A percentile compares a stretch with the other conserved stretches of the same genome.
Evolutionary conservation across 352 stramenopile genomes (phyloP).

Genomic region (Blastocystis sp.): DNA sequence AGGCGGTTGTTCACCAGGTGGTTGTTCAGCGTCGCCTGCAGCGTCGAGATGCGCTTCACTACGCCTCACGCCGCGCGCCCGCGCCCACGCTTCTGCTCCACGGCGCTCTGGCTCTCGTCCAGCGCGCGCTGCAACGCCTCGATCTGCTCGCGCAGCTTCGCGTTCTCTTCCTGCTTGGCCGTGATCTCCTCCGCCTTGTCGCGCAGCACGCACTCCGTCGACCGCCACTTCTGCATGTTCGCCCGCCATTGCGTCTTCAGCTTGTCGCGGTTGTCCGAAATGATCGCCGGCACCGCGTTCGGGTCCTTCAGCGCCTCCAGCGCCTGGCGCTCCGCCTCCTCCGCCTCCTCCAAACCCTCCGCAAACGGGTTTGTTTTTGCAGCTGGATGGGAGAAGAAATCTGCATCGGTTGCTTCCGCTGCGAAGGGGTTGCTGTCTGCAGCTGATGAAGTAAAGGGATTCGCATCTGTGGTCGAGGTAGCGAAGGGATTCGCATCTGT

Average conservation of each 20-base stretch:
- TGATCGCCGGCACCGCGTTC: slow-evolving; percentile 34
- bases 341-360: slow-evolving; percentile 21
- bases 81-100: background rate
- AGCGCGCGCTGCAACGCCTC: background rate
- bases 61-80: background rate
- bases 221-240: slow-evolving; percentile 45
- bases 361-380: slow-evolving; percentile 22
- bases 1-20: slow-evolving; percentile 21
- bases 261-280: slow-evolving; percentile 62
- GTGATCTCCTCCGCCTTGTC: slow-evolving; percentile 40
- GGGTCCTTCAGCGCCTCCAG: slow-evolving; percentile 50
- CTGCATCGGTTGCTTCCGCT: background rate
- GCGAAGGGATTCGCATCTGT: no score
- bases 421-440: background rate
- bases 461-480: background rate
- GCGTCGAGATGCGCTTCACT: slow-evolving; percentile 35
- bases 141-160: slow-evolving; percentile 29
- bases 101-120: background rate
- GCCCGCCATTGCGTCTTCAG: background rate
- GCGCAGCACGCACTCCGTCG: background rate
- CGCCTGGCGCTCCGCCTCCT: background rate
- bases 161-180: slow-evolving; percentile 38
- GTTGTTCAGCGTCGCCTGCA: slow-evolving; percentile 47
- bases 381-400: background rate
- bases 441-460: background rate